Conservation (phyloP, 805 yeast species). For the Myxozyma lipomycoides region DNA sequence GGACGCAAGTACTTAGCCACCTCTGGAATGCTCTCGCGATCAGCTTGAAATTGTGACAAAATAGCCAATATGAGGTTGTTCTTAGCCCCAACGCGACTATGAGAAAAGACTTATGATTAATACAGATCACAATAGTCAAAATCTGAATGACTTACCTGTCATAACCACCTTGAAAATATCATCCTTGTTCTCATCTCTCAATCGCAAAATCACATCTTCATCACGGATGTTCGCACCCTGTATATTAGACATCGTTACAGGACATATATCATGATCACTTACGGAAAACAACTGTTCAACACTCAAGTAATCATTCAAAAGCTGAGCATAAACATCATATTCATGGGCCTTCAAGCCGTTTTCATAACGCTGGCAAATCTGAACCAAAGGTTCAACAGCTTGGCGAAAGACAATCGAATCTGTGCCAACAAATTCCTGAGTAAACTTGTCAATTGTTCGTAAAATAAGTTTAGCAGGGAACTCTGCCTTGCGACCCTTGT, state of each 20-base stretch:
- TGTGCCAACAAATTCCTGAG: constrained; percentile 45
- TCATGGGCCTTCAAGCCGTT: constrained; percentile 83
- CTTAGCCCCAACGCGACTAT: constrained; percentile 88
- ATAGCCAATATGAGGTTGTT: constrained; percentile 85
- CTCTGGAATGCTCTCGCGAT: constrained; percentile 17
- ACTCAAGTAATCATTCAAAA: constrained; percentile 67
- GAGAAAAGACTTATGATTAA: constrained; percentile 59
- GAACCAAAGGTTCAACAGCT: constrained; percentile 68
- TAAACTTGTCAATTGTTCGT: constrained; percentile 66
- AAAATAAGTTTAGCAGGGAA: constrained; percentile 89
- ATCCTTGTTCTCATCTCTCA: constrained; percentile 83
- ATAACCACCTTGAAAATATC: constrained; percentile 68
- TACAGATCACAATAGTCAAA: background rate
- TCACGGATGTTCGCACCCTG: constrained; percentile 67
- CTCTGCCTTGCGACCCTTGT: constrained; percentile 61
- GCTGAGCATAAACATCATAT: constrained; percentile 62
- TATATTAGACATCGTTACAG: background rate
- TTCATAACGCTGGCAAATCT: constrained; percentile 63
- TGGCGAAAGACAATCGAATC: constrained; percentile 46
- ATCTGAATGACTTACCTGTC: constrained; percentile 28
- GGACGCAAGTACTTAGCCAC: constrained; percentile 66
- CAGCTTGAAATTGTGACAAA: constrained; percentile 64
- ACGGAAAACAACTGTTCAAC: constrained; percentile 70
- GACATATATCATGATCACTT: background rate
- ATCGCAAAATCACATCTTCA: constrained; percentile 79